Conservation (phyloP, 2,329 filamentous ascomycete genomes). For the Penicillium sp. region DNA sequence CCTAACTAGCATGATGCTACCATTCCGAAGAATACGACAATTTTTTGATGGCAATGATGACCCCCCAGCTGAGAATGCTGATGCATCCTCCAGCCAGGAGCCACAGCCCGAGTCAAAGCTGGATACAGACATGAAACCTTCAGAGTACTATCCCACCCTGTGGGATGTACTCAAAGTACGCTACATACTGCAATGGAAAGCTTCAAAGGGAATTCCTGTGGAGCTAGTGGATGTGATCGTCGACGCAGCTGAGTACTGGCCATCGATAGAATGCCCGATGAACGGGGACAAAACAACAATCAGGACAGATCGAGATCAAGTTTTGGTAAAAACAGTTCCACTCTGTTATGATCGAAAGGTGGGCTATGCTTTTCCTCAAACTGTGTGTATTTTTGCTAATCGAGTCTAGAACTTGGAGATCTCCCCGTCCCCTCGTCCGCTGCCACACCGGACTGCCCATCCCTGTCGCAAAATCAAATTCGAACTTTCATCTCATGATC, state of each 20-base stretch:
- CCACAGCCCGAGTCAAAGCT: background rate
- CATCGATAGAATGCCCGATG: conserved; percentile 21
- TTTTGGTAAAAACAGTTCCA: conserved; percentile 32
- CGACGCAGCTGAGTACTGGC: conserved; percentile 36
- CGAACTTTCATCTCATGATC: conserved; percentile 33
- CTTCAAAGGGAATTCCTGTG: conserved; percentile 24
- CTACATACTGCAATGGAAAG: conserved; percentile 29
- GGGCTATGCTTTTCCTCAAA: conserved; percentile 5
- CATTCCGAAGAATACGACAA: no score
- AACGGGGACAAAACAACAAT: conserved; percentile 18
- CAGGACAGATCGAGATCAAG: conserved; percentile 31
- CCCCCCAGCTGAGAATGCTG: no score
- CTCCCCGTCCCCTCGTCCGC: conserved; percentile 15
- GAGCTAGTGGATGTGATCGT: conserved; percentile 39
- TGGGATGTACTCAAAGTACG: conserved; percentile 33
- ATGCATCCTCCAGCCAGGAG: no score
- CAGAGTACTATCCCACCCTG: conserved; percentile 24
- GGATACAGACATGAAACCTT: background rate
- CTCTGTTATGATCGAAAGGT: conserved; percentile 33
- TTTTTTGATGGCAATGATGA: no score
- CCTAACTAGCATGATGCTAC: no score
- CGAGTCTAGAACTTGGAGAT: conserved; percentile 11
- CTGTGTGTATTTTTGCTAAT: conserved; percentile 6
- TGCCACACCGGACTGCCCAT: conserved; percentile 33
- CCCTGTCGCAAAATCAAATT: conserved; percentile 40